These are phyloP conservation scores for Venturia nashicola DNA, from an alignment of 2,329 filamentous ascomycete species.

Conservation along the genomic window DNA sequence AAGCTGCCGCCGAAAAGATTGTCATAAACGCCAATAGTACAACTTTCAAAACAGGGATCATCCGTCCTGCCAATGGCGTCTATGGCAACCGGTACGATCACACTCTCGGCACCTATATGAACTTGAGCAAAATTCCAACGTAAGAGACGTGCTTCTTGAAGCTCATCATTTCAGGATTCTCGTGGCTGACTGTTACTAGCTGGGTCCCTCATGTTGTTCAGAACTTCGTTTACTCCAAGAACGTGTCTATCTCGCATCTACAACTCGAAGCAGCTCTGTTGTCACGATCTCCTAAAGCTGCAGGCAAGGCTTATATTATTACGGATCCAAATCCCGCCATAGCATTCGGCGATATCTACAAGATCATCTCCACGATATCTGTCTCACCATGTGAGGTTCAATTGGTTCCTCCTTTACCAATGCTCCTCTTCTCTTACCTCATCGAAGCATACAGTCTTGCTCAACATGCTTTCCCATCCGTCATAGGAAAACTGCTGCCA, in stretches of 20 bases:
- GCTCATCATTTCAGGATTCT: slow-evolving; percentile 23
- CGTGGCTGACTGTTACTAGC: slow-evolving; percentile 23
- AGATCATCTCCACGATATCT: slow-evolving; percentile 19
- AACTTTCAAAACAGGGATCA: slow-evolving; percentile 39
- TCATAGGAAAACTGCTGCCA: slow-evolving; percentile 15
- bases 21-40: slow-evolving; percentile 33
- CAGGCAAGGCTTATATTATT: slow-evolving; percentile 38
- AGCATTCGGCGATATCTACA: slow-evolving; percentile 29
- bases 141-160: background rate
- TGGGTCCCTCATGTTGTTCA: slow-evolving; percentile 36
- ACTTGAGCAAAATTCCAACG: slow-evolving; percentile 1
- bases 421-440: slow-evolving; percentile 27
- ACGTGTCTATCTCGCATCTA: slow-evolving; percentile 43
- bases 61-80: slow-evolving; percentile 42
- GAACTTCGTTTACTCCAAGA: slow-evolving; percentile 38
- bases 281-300: slow-evolving; percentile 22
- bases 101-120: slow-evolving; percentile 10
- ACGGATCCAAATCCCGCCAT: slow-evolving; percentile 38
- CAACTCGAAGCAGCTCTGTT: slow-evolving; percentile 40
- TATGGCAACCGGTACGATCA: slow-evolving; percentile 37
- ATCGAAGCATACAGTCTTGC: slow-evolving; percentile 26
- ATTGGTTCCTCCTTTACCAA: slow-evolving; percentile 23
- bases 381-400: slow-evolving; percentile 21
- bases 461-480: slow-evolving; percentile 12
- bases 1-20: slow-evolving; percentile 39